Conservation (phyloP, 1,139 yeast genomes). For the Hansenula lynferdii region DNA sequence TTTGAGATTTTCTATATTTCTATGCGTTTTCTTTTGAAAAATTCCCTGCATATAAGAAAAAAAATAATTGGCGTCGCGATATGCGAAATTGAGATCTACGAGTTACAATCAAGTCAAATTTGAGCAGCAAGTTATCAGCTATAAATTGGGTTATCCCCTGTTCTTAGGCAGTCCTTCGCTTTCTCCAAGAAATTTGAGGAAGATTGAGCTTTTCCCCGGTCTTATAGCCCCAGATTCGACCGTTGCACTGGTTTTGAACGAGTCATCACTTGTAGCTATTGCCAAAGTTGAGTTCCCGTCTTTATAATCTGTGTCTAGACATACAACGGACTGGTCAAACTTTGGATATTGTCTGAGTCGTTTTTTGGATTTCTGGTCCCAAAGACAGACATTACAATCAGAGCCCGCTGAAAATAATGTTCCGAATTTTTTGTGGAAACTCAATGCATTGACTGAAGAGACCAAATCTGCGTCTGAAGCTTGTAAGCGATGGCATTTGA, state of each 20-base stretch:
- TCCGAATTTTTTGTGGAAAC: constrained; percentile 42
- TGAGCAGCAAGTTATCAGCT: neutral
- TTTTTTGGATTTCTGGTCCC: constrained; percentile 68
- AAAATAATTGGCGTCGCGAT: no score
- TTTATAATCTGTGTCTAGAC: constrained; percentile 37
- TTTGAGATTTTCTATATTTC: no score
- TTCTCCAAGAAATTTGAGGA: constrained; percentile 11
- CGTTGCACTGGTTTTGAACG: constrained; percentile 33
- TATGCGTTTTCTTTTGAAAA: no score
- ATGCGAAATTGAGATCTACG: no score
- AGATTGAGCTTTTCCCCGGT: constrained; percentile 12
- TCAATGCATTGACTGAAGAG: constrained; percentile 70
- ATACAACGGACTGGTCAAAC: constrained; percentile 45
- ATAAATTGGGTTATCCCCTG: neutral
- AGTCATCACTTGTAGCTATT: constrained; percentile 62
- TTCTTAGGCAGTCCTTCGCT: constrained; percentile 18
- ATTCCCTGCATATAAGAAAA: no score
- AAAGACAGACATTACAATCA: constrained; percentile 68
- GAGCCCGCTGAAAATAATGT: constrained; percentile 75
- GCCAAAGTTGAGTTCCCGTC: constrained; percentile 36
- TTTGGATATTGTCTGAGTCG: constrained; percentile 55
- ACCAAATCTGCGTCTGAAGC: constrained; percentile 54
- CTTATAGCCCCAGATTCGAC: constrained; percentile 6
- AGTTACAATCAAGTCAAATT: no score
- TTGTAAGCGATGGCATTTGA: constrained; percentile 68